phyloP scores from a whole-genome alignment of 2,329 filamentous ascomycete genomes.

The Pseudopithomyces chartarum region DNA sequence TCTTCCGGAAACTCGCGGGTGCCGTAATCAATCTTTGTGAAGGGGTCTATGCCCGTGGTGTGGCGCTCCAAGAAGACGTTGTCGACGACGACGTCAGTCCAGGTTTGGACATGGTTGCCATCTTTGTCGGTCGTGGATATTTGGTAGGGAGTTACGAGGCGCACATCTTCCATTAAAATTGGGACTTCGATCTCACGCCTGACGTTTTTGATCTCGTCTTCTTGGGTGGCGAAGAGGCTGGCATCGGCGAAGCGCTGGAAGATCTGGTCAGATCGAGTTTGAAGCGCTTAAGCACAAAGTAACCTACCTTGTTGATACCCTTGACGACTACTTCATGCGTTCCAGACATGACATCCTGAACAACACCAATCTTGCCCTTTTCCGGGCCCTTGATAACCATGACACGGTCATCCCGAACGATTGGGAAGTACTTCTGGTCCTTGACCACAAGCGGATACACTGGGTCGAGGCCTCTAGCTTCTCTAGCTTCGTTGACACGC shows the following conservation, averaged over 20 bases:
- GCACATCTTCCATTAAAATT: conserved; percentile 72
- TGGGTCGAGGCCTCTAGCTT: conserved; percentile 25
- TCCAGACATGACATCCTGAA: conserved; percentile 59
- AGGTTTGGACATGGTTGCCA: conserved; percentile 61
- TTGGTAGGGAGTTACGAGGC: conserved; percentile 76
- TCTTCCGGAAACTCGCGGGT: conserved; percentile 29
- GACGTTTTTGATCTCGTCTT: conserved; percentile 42
- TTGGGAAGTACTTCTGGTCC: conserved; percentile 36
- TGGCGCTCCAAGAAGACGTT: conserved; percentile 37
- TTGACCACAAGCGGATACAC: conserved; percentile 36
- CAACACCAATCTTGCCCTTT: conserved; percentile 81
- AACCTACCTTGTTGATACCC: conserved; percentile 48
- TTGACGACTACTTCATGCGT: conserved; percentile 42
- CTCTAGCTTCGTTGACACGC: conserved; percentile 22
- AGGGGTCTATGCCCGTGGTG: conserved; percentile 37
- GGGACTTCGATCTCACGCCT: conserved; percentile 58
- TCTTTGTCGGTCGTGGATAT: conserved; percentile 51
- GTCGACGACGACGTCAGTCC: conserved; percentile 59
- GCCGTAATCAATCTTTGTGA: conserved; percentile 34
- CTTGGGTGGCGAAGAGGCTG: conserved; percentile 38
- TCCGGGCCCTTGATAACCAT: conserved; percentile 78
- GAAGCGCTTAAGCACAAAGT: background rate
- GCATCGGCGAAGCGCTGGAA: conserved; percentile 49
- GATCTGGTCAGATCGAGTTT: conserved; percentile 2
- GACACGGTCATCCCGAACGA: conserved; percentile 73